Conservation (phyloP, 306 rosid species). For the Elaeagnus macrophylla region DNA sequence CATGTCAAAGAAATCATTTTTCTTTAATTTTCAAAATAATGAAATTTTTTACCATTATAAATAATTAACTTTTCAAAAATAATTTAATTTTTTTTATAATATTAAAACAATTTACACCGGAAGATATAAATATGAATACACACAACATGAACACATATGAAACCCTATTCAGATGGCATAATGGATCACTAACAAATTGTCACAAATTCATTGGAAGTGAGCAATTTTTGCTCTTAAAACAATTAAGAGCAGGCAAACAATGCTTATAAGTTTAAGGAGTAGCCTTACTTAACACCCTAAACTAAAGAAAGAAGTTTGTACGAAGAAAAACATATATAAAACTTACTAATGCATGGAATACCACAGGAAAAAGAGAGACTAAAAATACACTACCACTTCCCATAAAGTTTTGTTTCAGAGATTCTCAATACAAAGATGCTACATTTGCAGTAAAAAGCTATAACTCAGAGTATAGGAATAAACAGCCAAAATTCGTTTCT, state of each 20-base stretch:
- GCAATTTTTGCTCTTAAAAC: no score
- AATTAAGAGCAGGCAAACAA: no score
- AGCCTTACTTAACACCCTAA: not conserved
- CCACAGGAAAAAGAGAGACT: conserved; percentile 5
- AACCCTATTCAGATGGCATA: no score
- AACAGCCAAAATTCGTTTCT: not conserved
- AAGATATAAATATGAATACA: no score
- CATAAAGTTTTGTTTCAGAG: conserved; percentile 3
- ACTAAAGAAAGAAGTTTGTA: conserved; percentile 7
- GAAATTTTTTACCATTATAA: no score
- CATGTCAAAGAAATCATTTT: conserved; percentile 15
- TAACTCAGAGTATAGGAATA: conserved; percentile 9
- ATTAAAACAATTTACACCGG: no score
- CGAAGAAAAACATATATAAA: conserved; percentile 15
- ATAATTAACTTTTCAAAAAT: no score
- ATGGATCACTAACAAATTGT: no score
- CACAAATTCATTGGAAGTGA: no score
- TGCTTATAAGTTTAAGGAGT: not conserved
- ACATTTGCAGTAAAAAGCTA: conserved; percentile 24
- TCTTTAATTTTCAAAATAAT: not conserved
- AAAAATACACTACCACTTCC: conserved; percentile 19
- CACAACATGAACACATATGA: no score
- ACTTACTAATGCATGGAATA: conserved; percentile 5
- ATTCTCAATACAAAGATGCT: conserved; percentile 28
- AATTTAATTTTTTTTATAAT: no score